Evolutionary conservation across 2,329 filamentous ascomycete genomes (phyloP).

Genomic region (Pyrenophora seminiperda): DNA sequence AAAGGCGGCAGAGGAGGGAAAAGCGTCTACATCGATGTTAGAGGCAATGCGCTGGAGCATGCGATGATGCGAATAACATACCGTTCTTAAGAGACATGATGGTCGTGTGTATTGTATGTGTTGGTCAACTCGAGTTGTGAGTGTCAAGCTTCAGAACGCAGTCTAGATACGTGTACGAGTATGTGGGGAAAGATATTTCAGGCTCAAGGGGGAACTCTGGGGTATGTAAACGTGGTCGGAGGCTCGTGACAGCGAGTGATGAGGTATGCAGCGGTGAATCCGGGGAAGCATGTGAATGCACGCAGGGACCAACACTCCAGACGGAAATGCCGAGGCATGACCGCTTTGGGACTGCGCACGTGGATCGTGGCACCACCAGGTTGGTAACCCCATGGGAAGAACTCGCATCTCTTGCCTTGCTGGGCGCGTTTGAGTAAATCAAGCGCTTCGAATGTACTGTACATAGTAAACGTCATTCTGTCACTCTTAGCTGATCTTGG

Average conservation of each 20-base stretch:
- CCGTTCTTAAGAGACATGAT: constrained; percentile 43
- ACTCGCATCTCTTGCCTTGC: constrained; percentile 12
- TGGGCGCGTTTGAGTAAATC: too few relatives aligned
- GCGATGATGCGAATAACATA: constrained; percentile 8
- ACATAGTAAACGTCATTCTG: too few relatives aligned
- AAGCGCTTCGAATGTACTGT: too few relatives aligned
- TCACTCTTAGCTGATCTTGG: too few relatives aligned
- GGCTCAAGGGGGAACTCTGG: constrained; percentile 7
- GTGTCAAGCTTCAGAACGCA: not conserved
- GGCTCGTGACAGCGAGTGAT: constrained; percentile 31
- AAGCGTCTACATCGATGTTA: constrained; percentile 56
- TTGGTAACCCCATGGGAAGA: not conserved
- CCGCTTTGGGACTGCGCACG: constrained; percentile 18
- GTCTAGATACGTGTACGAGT: not conserved
- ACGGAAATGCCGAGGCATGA: constrained; percentile 24
- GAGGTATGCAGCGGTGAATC: constrained; percentile 13
- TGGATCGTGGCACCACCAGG: constrained; percentile 9
- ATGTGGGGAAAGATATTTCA: constrained; percentile 4
- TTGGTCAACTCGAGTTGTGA: not conserved
- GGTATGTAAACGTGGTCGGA: constrained; percentile 28
- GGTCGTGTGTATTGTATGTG: constrained; percentile 10
- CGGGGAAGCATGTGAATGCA: constrained; percentile 33
- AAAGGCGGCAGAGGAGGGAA: constrained; percentile 90
- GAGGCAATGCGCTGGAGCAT: not conserved
- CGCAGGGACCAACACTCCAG: constrained; percentile 16